These are phyloP conservation scores for Mortierella sp. DNA, from an alignment of 371 early-diverging fungal species.

Conservation along the genomic window DNA sequence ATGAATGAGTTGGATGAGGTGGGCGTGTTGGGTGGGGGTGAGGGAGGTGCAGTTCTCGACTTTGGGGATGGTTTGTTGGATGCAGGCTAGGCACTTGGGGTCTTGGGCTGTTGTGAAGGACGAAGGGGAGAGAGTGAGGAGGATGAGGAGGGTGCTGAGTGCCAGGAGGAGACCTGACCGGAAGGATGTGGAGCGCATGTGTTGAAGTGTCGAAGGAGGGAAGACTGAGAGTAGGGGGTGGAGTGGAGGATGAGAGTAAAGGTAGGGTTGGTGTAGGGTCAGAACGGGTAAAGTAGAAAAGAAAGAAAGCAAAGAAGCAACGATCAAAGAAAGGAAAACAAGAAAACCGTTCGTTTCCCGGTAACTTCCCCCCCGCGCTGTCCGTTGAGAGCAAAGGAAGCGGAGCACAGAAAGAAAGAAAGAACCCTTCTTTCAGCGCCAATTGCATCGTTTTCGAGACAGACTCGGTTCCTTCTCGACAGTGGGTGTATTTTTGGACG, in stretches of 20 bases:
- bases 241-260: neutral
- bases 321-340: neutral
- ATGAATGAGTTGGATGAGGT: constrained; percentile 22
- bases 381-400: neutral
- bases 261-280: neutral
- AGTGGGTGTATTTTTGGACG: constrained; percentile 3
- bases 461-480: neutral
- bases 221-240: neutral
- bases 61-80: constrained; percentile 14
- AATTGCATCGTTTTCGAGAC: constrained; percentile 1
- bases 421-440: neutral
- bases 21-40: neutral
- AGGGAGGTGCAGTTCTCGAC: constrained; percentile 20
- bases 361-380: neutral
- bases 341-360: neutral
- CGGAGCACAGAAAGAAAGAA: constrained; percentile 4
- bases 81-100: constrained; percentile 22
- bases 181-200: constrained; percentile 1
- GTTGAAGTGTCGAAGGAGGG: neutral
- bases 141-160: neutral
- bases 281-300: neutral
- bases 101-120: constrained; percentile 28
- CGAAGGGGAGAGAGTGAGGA: neutral
- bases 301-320: neutral
- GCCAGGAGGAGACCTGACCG: constrained; percentile 1